phyloP scores from a whole-genome alignment of 108 stramenopile species.

The Asterionellopsis glacialis region DNA sequence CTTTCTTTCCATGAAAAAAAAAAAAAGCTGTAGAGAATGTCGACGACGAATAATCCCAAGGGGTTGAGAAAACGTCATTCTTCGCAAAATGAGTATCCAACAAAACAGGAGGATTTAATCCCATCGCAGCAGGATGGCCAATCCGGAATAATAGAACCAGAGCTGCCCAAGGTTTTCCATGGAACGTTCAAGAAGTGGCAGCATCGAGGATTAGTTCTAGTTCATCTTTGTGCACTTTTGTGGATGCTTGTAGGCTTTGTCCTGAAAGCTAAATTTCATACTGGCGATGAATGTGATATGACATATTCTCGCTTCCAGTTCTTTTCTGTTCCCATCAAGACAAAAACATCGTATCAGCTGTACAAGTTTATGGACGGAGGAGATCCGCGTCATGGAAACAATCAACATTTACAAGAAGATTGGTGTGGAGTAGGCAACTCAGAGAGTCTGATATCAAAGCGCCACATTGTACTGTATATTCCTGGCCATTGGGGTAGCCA shows the following conservation, averaged over 20 bases:
- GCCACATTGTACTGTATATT: conserved; percentile 54
- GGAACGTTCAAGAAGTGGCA: not conserved
- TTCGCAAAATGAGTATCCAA: no score
- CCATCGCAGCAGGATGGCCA: no score
- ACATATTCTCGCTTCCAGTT: conserved; percentile 45
- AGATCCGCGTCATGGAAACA: conserved; percentile 43
- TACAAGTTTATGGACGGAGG: conserved; percentile 70
- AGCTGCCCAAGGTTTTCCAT: no score
- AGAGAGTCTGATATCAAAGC: conserved; percentile 13
- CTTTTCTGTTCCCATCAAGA: conserved; percentile 11
- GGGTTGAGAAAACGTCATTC: no score
- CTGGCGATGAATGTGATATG: conserved; percentile 69
- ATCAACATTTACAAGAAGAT: conserved; percentile 6
- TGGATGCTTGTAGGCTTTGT: conserved; percentile 20
- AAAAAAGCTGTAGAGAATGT: no score
- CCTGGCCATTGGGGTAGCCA: conserved; percentile 83
- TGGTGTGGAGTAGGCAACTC: conserved; percentile 29
- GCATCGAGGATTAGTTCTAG: not conserved
- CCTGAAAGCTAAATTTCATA: conserved; percentile 33
- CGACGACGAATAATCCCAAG: no score
- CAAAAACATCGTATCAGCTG: conserved; percentile 34
- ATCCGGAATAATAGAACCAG: no score
- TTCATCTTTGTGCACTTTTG: conserved; percentile 11
- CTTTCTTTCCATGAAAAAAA: no score
- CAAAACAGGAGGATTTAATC: no score